These are phyloP conservation scores for Nyctanthes arbortristis DNA, from an alignment of 257 asterid species.

Conservation along the genomic window DNA sequence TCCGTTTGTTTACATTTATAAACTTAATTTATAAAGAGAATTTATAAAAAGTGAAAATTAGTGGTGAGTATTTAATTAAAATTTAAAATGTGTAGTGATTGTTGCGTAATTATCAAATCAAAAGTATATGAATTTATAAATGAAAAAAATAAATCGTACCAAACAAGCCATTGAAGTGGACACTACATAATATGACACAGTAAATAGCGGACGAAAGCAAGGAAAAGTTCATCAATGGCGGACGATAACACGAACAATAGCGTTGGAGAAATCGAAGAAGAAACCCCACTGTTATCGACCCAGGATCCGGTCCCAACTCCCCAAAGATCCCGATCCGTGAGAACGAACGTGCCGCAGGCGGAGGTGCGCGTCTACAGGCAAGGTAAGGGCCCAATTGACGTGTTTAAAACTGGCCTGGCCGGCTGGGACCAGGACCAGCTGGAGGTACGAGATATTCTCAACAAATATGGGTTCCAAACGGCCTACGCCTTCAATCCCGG, in stretches of 20 bases:
- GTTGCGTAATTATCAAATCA: no score
- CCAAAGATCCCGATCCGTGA: conserved; percentile 42
- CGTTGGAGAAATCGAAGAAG: conserved; percentile 54
- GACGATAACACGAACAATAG: background rate
- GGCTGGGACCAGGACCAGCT: conserved; percentile 92
- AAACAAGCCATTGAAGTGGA: no score
- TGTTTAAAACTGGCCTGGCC: conserved; percentile 46
- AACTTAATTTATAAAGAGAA: no score
- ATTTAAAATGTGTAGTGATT: no score
- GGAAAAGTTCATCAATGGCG: conserved; percentile 23
- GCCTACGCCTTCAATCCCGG: conserved; percentile 61
- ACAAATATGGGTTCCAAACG: conserved; percentile 64
- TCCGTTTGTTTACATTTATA: no score
- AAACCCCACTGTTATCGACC: conserved; percentile 46
- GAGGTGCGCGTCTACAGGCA: conserved; percentile 63
- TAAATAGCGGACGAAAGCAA: background rate
- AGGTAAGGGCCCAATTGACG: conserved; percentile 83
- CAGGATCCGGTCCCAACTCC: conserved; percentile 22
- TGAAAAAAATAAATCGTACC: no score
- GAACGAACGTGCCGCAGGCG: conserved; percentile 70
- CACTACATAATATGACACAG: background rate
- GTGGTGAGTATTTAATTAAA: no score
- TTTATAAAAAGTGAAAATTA: no score
- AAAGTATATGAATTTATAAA: no score
- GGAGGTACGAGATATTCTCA: conserved; percentile 74